Conservation (phyloP, 306 rosid genomes). For the Phaseolus lunatus region DNA sequence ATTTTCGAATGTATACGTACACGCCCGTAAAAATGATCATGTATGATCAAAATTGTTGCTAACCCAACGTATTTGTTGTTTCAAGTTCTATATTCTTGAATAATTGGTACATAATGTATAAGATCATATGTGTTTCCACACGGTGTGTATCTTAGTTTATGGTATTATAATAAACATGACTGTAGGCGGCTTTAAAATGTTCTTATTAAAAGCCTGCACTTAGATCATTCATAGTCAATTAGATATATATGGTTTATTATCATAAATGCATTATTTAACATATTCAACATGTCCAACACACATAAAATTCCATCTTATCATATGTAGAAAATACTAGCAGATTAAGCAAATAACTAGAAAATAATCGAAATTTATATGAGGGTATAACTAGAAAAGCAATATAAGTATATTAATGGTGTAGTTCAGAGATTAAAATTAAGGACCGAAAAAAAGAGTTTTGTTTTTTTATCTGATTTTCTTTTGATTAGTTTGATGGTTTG, state of each 20-base stretch:
- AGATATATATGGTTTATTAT: background rate
- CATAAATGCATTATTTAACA: background rate
- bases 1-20: background rate
- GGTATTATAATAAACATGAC: background rate
- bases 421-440: no score
- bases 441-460: background rate
- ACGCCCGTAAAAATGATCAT: background rate
- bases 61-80: background rate
- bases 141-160: background rate
- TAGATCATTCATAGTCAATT: background rate
- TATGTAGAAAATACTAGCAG: background rate
- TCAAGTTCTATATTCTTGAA: no score
- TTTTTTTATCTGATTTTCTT: background rate
- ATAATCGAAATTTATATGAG: background rate
- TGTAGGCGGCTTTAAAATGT: no score
- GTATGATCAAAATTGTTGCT: background rate
- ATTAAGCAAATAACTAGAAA: background rate
- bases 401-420: background rate
- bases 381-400: background rate
- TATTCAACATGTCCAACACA: background rate
- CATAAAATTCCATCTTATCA: background rate
- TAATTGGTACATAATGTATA: no score
- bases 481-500: background rate
- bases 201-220: background rate
- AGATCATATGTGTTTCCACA: no score